A percentile compares a stretch with the other conserved stretches of the same genome.
Evolutionary conservation across 2,329 filamentous ascomycete genomes (phyloP).

Genomic region (Amauroascus niger): DNA sequence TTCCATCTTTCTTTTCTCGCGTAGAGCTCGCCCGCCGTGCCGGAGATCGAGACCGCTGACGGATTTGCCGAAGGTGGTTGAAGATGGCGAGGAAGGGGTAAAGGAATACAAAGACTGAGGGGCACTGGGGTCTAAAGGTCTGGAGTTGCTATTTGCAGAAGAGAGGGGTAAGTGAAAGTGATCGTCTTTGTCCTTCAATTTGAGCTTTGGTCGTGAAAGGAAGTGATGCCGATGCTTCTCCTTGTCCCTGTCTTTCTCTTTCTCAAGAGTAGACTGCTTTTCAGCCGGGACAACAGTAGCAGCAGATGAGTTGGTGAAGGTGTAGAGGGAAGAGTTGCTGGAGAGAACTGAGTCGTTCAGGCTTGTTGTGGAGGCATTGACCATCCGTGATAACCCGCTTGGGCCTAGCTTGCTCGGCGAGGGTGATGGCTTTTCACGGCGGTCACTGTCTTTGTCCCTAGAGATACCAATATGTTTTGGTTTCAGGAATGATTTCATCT

Average conservation of each 20-base stretch:
- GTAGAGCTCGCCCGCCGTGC: slow-evolving; percentile 63
- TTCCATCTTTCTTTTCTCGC: slow-evolving; percentile 73
- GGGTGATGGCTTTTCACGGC: slow-evolving; percentile 44
- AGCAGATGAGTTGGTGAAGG: slow-evolving; percentile 52
- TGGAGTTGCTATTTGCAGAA: slow-evolving; percentile 56
- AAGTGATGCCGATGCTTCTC: slow-evolving; percentile 51
- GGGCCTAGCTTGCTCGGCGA: slow-evolving; percentile 50
- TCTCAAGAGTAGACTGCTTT: slow-evolving; percentile 31
- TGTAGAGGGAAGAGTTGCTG: slow-evolving; percentile 50
- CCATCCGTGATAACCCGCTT: slow-evolving; percentile 44
- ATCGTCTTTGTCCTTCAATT: slow-evolving; percentile 54
- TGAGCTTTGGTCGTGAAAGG: slow-evolving; percentile 55
- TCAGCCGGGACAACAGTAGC: slow-evolving; percentile 49
- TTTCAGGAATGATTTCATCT: slow-evolving; percentile 61
- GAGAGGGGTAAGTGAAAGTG: slow-evolving; percentile 49
- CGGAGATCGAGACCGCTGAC: slow-evolving; percentile 71
- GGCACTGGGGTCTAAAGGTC: slow-evolving; percentile 52
- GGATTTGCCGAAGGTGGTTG: slow-evolving; percentile 62
- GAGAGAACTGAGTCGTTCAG: slow-evolving; percentile 47
- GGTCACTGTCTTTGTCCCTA: slow-evolving; percentile 30
- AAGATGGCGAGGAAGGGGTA: slow-evolving; percentile 53
- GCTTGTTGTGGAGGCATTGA: slow-evolving; percentile 53
- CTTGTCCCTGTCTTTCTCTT: slow-evolving; percentile 26
- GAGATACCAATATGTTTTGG: slow-evolving; percentile 55
- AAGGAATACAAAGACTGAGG: slow-evolving; percentile 58